Evolutionary conservation across 1,284 basidiomycete genomes (phyloP), one percentile per base, ranked within the genome.

Genomic region (Puccinia polysora): DNA sequence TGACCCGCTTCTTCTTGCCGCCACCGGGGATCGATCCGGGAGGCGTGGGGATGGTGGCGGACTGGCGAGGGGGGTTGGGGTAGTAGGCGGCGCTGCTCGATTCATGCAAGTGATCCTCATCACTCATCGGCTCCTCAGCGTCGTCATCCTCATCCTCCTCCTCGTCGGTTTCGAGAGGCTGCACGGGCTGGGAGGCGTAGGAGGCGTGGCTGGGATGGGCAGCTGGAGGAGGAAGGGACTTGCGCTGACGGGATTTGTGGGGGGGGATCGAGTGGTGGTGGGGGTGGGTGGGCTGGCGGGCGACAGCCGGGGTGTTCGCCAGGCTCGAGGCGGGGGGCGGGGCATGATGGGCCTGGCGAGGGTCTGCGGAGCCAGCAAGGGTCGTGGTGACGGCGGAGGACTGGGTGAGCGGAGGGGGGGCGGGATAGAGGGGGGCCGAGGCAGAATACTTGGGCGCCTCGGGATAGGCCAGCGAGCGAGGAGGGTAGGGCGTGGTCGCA

Each of bases 131-230:
- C 7, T 65, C 63, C 49, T 65, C 65, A 15, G 50, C 36, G 45
- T 52, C 50, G 12, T 50, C 45, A 18, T 65, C 49, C 23, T 56
- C 53, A 30, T 55, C 23, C 4, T 68, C 65, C 1, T 67, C 50
- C 12, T 67, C 65, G 18, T 68, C 65, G 1, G 65, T 52, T 40
- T 68, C 65, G 53, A 55, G 36, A 32, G 58, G 40, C 4, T 60
- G 38, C 18, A 25, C 40, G 6, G 58, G 1, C 7, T 45, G 58
- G 20, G 58, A 43, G 6, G 32, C 23, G 40, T 38, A 60, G 23
- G 58, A 60, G 20, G 20, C 20, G 28, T 20, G 49, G 28, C 28
- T n/a, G 28, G 49, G 14, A 8, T 60, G 58, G 18, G n/a, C 30
- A 23, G 38, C 23, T 12, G 58, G 14, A 8, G 36, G 36, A 18